These are phyloP conservation scores for Microcera coccophila DNA, from an alignment of 2,329 filamentous ascomycete species.

Conservation along the genomic window DNA sequence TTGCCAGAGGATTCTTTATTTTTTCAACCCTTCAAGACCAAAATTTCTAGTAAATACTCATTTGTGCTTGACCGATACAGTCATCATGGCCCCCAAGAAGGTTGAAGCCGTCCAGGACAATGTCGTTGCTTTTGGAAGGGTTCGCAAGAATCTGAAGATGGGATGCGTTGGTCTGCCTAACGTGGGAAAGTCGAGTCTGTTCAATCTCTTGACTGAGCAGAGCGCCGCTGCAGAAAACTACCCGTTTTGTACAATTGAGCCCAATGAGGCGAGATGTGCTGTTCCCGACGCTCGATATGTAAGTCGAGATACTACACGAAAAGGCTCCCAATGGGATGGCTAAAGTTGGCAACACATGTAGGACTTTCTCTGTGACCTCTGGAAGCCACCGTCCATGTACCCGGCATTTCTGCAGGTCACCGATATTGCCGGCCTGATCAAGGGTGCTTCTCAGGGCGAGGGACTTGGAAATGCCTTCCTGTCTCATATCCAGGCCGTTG, in stretches of 20 bases:
- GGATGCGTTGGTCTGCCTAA: slow-evolving; percentile 45
- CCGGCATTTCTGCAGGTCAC: slow-evolving; percentile 44
- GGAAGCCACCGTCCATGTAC: slow-evolving; percentile 45
- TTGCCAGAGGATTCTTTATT: slow-evolving; percentile 14
- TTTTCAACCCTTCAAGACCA: slow-evolving; percentile 6
- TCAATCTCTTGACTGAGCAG: slow-evolving; percentile 45
- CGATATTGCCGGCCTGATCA: slow-evolving; percentile 44
- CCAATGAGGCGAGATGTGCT: slow-evolving; percentile 43
- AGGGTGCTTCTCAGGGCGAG: slow-evolving; percentile 41
- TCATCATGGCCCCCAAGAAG: slow-evolving; percentile 42
- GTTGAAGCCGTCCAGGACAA: slow-evolving; percentile 37
- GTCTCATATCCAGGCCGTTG: slow-evolving; percentile 44
- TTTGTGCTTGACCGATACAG: slow-evolving; percentile 3
- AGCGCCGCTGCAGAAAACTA: slow-evolving; percentile 44
- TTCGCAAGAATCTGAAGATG: slow-evolving; percentile 45
- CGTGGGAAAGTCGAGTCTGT: slow-evolving; percentile 44
- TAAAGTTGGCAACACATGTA: slow-evolving; percentile 17
- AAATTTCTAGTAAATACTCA: slow-evolving; percentile 4
- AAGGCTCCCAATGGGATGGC: not conserved
- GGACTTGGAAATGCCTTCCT: slow-evolving; percentile 45
- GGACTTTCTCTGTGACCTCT: slow-evolving; percentile 44
- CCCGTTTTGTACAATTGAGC: slow-evolving; percentile 46
- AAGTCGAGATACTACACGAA: slow-evolving; percentile 17
- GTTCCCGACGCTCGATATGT: slow-evolving; percentile 44
- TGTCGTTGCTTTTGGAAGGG: slow-evolving; percentile 44